Evolutionary conservation across 2,329 filamentous ascomycete genomes (phyloP).

Genomic region (Colletotrichum nymphaeae): DNA sequence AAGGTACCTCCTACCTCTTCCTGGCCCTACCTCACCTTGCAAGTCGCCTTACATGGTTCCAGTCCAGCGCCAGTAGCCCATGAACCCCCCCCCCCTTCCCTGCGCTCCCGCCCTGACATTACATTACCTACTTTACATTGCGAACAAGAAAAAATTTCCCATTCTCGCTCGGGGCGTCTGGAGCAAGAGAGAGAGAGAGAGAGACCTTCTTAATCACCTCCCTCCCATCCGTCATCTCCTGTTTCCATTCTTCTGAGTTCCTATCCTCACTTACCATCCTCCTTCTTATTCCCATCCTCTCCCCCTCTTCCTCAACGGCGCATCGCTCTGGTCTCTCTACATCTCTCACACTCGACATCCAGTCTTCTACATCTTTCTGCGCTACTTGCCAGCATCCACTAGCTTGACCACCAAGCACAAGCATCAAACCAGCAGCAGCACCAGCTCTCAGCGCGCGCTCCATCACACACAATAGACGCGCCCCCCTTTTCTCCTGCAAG

Average conservation of each 20-base stretch:
- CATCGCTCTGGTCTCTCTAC: slow-evolving; percentile 15
- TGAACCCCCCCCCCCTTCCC: slow-evolving; percentile 33
- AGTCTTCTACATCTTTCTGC: not conserved
- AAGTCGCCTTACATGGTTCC: slow-evolving; percentile 5
- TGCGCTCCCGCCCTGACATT: slow-evolving; percentile 35
- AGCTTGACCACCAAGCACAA: not conserved
- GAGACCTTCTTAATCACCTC: slow-evolving; percentile 30
- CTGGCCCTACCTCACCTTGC: slow-evolving; percentile 2
- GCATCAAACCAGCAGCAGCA: slow-evolving; percentile 8
- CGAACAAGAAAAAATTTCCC: slow-evolving; percentile 35
- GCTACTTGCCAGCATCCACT: not conserved
- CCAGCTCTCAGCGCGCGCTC: not conserved
- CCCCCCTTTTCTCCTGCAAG: slow-evolving; percentile 31
- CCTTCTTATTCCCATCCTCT: slow-evolving; percentile 4
- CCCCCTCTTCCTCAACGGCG: not conserved
- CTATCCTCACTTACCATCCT: slow-evolving; percentile 25
- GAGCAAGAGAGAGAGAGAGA: slow-evolving; percentile 7
- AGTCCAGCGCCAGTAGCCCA: slow-evolving; percentile 10
- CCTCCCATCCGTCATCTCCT: slow-evolving; percentile 24
- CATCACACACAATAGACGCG: not conserved
- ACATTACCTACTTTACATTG: slow-evolving; percentile 31
- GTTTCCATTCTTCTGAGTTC: slow-evolving; percentile 14
- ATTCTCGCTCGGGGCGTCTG: slow-evolving; percentile 31
- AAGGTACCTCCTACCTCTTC: not conserved
- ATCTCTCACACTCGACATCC: not conserved